These are phyloP conservation scores for Scheffersomyces quercinus DNA, from an alignment of 1,139 yeast species.

Conservation along the genomic window DNA sequence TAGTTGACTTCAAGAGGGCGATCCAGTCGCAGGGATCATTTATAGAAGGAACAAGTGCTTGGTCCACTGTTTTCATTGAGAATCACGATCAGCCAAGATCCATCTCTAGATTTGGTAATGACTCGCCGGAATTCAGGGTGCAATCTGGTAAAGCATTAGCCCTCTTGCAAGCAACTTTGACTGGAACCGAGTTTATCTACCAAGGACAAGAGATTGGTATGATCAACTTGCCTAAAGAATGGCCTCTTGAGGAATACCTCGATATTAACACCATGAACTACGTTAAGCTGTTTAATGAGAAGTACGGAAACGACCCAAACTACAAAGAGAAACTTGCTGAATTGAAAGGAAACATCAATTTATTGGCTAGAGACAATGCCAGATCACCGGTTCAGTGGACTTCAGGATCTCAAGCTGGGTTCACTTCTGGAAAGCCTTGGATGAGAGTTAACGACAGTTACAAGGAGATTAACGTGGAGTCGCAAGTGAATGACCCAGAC, in stretches of 20 bases:
- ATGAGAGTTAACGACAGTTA: slow-evolving; percentile 21
- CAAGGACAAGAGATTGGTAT: slow-evolving; percentile 29
- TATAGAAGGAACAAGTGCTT: slow-evolving; percentile 23
- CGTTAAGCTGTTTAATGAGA: slow-evolving; percentile 13
- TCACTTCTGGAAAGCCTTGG: slow-evolving; percentile 26
- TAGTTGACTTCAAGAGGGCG: slow-evolving; percentile 20
- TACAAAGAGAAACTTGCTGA: slow-evolving; percentile 9
- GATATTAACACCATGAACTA: slow-evolving; percentile 24
- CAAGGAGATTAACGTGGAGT: slow-evolving; percentile 20
- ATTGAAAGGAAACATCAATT: slow-evolving; percentile 17
- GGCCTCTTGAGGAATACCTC: slow-evolving; percentile 21
- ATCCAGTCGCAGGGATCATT: slow-evolving; percentile 16
- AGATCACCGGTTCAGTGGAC: slow-evolving; percentile 28
- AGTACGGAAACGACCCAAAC: slow-evolving; percentile 12
- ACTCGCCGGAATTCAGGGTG: slow-evolving; percentile 15
- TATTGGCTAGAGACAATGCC: slow-evolving; percentile 23
- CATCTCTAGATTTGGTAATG: slow-evolving; percentile 22
- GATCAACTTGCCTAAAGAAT: slow-evolving; percentile 20
- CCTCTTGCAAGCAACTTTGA: slow-evolving; percentile 17
- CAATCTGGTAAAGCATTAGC: slow-evolving; percentile 23
- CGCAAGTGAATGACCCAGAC: slow-evolving; percentile 20
- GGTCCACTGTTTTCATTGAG: slow-evolving; percentile 25
- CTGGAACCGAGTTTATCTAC: slow-evolving; percentile 24
- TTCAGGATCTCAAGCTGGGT: slow-evolving; percentile 18
- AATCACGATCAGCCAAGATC: slow-evolving; percentile 27